Base-by-base conservation (phyloP, 1,139 yeast species). In the Spencermartinsiella ligniputridi region DNA sequence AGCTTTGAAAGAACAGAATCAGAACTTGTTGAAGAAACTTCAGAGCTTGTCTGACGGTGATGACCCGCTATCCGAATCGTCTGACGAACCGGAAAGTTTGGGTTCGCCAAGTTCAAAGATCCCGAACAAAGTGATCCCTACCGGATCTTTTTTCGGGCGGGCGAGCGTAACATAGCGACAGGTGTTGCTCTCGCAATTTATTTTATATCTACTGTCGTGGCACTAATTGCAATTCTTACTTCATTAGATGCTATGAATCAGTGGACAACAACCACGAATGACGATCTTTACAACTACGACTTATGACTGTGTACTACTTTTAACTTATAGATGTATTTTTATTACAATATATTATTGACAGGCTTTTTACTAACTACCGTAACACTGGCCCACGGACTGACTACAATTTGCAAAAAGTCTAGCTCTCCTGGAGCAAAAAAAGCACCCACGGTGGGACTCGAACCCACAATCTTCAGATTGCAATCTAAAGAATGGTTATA, bases 401-500 rank as follows among this genome's bases (percentile, higher is more conserved):
- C n/a, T n/a, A n/a, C n/a, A n/a, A n/a, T n/a, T n/a, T n/a, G n/a
- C n/a, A n/a, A n/a, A n/a, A n/a, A n/a, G n/a, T n/a, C n/a, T n/a
- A n/a, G n/a, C n/a, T n/a, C n/a, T 22, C 11, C 25, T 6, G 11
- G 25, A 6, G 25, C 25, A 22, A 22, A 22, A 22, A 22, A 59
- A 60, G 63, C 74, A 70, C 76, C 72, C 76, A 70, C 69, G 75
- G 71, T 68, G 76, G 76, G 77, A 74, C 75, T 72, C 77, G 77
- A 72, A 72, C 77, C 77, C 76, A 69, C 74, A 72, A 71, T 71
- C 76, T 71, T 71, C 76, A 71, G 76, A 72, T 72, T 57, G 46
- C 52, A 42, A 42, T 24, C 35, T 35, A 36, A 36, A 44, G 40
- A 45, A 39, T 40, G 39, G 40, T 34, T 29, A 37, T 68, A 71